Evolutionary conservation across 306 rosid species (phyloP).

Genomic region (Malus asiatica): DNA sequence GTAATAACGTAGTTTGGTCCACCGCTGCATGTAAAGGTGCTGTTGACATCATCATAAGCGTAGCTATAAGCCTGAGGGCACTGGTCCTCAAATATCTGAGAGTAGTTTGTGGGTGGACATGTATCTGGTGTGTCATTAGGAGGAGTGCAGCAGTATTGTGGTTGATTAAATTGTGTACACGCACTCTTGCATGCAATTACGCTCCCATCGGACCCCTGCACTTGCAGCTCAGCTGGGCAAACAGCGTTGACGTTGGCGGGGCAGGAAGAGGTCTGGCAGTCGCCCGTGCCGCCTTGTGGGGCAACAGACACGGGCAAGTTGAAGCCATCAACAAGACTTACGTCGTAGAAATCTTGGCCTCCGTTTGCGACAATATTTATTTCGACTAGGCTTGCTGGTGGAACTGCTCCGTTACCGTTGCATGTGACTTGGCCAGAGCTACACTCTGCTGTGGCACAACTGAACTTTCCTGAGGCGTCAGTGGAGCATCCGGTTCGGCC

Average conservation of each 20-base stretch:
- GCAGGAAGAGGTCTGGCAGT: neutral
- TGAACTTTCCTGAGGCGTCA: neutral
- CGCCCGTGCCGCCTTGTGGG: constrained; percentile 5
- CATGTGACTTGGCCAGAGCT: constrained; percentile 8
- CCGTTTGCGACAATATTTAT: neutral
- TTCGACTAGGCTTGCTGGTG: constrained; percentile 16
- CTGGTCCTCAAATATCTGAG: constrained; percentile 31
- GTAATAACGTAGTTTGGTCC: constrained; percentile 24
- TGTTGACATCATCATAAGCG: constrained; percentile 44
- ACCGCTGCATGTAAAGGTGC: constrained; percentile 44
- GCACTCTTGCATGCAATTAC: constrained; percentile 36
- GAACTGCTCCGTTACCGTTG: neutral
- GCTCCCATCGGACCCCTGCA: neutral
- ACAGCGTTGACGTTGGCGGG: neutral
- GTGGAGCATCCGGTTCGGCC: constrained; percentile 15
- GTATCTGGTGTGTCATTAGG: neutral
- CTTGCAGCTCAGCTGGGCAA: constrained; percentile 6
- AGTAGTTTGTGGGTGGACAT: constrained; percentile 42
- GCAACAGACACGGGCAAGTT: neutral
- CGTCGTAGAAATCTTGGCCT: constrained; percentile 22
- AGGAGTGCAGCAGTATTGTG: constrained; percentile 41
- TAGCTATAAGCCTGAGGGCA: constrained; percentile 72
- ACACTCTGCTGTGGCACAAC: constrained; percentile 24
- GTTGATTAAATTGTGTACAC: constrained; percentile 3
- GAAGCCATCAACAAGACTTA: constrained; percentile 19